Conservation (phyloP, 148 eudicot genomes). For the Fagopyrum esculentum region DNA sequence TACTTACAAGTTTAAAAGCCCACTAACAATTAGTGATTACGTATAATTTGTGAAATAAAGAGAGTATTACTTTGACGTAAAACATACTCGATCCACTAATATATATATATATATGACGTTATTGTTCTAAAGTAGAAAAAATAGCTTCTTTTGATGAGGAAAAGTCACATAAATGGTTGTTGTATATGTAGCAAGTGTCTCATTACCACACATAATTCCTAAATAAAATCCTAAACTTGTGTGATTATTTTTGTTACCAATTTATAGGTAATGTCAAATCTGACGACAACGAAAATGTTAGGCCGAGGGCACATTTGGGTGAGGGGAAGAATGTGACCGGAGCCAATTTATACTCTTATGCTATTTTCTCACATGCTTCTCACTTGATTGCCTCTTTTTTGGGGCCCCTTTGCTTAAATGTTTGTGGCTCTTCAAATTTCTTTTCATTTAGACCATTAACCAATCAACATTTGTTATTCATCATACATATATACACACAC, state of each 20-base stretch:
- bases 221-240: neutral
- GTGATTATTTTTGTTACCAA: neutral
- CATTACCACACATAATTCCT: neutral
- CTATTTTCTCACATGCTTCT: constrained; percentile 3
- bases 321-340: neutral
- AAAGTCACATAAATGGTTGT: too few relatives aligned
- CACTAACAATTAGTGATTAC: too few relatives aligned
- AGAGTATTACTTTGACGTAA: neutral
- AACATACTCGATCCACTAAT: neutral
- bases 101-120: neutral
- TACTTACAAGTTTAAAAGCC: too few relatives aligned
- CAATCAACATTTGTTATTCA: neutral
- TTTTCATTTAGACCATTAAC: constrained; percentile 9
- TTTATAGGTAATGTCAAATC: neutral
- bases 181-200: neutral
- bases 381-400: neutral
- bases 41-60: too few relatives aligned
- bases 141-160: too few relatives aligned
- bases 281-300: neutral
- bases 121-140: neutral
- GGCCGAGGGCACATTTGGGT: neutral
- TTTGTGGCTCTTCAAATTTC: neutral
- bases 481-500: neutral
- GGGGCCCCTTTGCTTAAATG: constrained; percentile 8
- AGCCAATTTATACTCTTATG: constrained; percentile 6